Evolutionary conservation across 2,329 filamentous ascomycete species (phyloP).

Genomic region (Curvularia spicifera): DNA sequence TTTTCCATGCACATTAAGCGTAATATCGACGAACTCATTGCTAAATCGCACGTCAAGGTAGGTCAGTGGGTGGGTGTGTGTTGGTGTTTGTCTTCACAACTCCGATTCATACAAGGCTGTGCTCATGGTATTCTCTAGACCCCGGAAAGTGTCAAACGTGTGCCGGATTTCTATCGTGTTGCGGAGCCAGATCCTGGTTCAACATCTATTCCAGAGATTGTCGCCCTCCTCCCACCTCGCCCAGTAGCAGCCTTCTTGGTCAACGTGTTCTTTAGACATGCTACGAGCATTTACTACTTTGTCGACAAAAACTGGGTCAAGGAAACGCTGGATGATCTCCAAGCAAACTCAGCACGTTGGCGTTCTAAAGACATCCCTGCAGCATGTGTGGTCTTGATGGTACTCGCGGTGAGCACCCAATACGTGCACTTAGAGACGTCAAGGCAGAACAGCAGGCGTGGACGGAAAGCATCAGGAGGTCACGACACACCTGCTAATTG

Average conservation of each 20-base stretch:
- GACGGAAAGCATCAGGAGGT: neutral
- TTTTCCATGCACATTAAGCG: conserved; percentile 25
- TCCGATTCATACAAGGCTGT: neutral
- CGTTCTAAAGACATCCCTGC: conserved; percentile 15
- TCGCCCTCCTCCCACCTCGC: conserved; percentile 17
- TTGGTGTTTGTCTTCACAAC: neutral
- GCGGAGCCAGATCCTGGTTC: conserved; percentile 16
- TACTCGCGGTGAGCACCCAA: conserved; percentile 54
- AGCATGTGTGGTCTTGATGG: conserved; percentile 52
- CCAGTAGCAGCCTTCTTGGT: conserved; percentile 49
- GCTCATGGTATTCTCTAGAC: conserved; percentile 6
- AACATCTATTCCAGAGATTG: conserved; percentile 15
- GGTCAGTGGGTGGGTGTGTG: neutral
- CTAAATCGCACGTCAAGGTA: conserved; percentile 15
- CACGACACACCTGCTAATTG: conserved; percentile 8
- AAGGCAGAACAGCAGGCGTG: conserved; percentile 1
- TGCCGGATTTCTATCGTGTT: conserved; percentile 20
- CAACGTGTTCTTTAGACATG: conserved; percentile 54
- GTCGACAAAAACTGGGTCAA: conserved; percentile 52
- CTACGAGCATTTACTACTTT: conserved; percentile 54
- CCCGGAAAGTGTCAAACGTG: conserved; percentile 4
- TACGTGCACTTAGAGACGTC: conserved; percentile 35
- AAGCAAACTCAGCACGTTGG: conserved; percentile 4
- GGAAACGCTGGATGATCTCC: conserved; percentile 47
- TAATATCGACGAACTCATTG: conserved; percentile 20